Base-by-base conservation (phyloP, 2,329 filamentous ascomycete species). In the Claviceps sp. region DNA sequence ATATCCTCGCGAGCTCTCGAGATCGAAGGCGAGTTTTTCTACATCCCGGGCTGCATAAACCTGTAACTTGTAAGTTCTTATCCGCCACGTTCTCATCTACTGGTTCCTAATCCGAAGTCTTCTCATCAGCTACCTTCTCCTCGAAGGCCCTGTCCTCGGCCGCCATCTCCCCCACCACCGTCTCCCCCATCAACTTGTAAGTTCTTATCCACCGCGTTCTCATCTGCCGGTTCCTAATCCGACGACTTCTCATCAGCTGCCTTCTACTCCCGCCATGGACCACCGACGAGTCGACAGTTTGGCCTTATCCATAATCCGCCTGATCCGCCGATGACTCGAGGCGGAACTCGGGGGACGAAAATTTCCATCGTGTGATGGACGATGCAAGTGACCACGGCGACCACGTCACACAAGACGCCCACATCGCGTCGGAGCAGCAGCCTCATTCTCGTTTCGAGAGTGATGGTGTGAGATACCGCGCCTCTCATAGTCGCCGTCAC, bases 161-260 rank as follows among this genome's bases (percentile, higher is more conserved):
- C 54, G 57, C 73, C 72, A 7, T 69, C 73, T 50, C 61, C 64
- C 39, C 55, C 65, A 48, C 53, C 54, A 56, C 73, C 72, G 8
- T 69, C 73, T 50, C 61, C 64, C 39, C 55, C 65, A 48, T 74
- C 73, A 6, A 72, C 72, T 50, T 47, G 57, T 58, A 61, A 58
- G 59, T 59, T 37, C 51, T 57, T 60, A 57, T 61, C 57, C 46
- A 50, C 69, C 11, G 69, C 71, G 58, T 60, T 64, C 39, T 59
- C 55, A 48, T 62, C 65, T 16, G 64, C 62, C 2, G 59, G 68
- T 55, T 64, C 68, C 5, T 65, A 69, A 52, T 60, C 24, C 1
- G 2, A 3, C 2, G 24, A 1, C 24, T 26, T 26, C 24, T 30
- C 26, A 10, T 30, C 26, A 30, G 24, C 24, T 26, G 24, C 24